Conservation (phyloP, 768 basidiomycete species). For the Agaricus bisporus region DNA sequence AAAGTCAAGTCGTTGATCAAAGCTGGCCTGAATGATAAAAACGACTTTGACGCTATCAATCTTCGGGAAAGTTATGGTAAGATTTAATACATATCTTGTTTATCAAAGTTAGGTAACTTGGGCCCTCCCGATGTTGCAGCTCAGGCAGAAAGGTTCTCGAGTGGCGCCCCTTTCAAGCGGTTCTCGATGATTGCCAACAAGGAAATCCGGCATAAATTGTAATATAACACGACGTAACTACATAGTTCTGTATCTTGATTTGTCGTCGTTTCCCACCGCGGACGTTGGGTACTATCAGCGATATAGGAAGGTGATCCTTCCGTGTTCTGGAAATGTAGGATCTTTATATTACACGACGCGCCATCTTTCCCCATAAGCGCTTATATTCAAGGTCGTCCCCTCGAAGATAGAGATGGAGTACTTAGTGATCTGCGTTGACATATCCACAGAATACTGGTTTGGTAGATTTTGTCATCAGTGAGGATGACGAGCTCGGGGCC, state of each 20-base stretch:
- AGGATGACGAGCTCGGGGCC: too few relatives aligned
- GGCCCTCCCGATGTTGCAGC: slow-evolving; percentile 23
- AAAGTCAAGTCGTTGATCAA: slow-evolving; percentile 48
- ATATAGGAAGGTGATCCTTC: too few relatives aligned
- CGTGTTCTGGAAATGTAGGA: too few relatives aligned
- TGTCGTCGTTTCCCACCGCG: slow-evolving; percentile 8
- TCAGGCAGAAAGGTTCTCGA: slow-evolving; percentile 60
- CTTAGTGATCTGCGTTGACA: too few relatives aligned
- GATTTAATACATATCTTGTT: slow-evolving; percentile 5
- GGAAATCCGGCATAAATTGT: slow-evolving; percentile 64
- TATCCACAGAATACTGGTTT: too few relatives aligned
- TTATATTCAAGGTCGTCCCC: too few relatives aligned
- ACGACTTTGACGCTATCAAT: slow-evolving; percentile 57
- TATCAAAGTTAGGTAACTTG: not conserved
- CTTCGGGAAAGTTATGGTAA: slow-evolving; percentile 60
- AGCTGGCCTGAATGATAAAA: slow-evolving; percentile 53
- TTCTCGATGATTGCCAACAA: slow-evolving; percentile 54
- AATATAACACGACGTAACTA: not conserved
- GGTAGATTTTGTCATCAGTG: too few relatives aligned
- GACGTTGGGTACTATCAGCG: too few relatives aligned
- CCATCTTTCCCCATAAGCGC: too few relatives aligned
- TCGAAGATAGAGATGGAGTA: too few relatives aligned
- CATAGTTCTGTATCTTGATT: not conserved
- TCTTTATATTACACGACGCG: too few relatives aligned
- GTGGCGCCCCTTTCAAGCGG: slow-evolving; percentile 46